These are phyloP conservation scores for Acer yangbiense DNA, from an alignment of 345 rosid species.

Conservation along the genomic window DNA sequence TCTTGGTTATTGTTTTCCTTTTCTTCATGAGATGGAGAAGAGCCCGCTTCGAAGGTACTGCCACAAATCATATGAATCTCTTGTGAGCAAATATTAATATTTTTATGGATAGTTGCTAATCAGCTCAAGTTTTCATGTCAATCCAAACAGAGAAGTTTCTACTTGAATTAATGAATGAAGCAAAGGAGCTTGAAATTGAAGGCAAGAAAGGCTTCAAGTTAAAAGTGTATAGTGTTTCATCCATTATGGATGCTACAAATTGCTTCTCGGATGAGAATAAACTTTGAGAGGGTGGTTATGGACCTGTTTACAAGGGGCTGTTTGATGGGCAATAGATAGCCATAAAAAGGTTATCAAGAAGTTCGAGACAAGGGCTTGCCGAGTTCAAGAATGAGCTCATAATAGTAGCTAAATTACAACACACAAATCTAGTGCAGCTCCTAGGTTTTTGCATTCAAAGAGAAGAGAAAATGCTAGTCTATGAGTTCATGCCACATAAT, in stretches of 20 bases:
- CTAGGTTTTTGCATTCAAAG: slow-evolving; percentile 21
- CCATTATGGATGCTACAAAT: slow-evolving; percentile 17
- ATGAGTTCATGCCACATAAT: not conserved
- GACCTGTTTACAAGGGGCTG: slow-evolving; percentile 13
- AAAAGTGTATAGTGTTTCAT: not conserved
- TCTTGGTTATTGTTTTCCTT: not conserved
- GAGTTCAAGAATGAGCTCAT: slow-evolving; percentile 33
- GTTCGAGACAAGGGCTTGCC: slow-evolving; percentile 25
- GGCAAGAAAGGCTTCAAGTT: slow-evolving; percentile 8
- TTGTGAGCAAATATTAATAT: no score
- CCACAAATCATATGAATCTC: no score
- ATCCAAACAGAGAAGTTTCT: slow-evolving; percentile 5
- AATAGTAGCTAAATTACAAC: slow-evolving; percentile 22
- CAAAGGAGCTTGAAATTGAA: slow-evolving; percentile 9
- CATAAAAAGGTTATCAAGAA: slow-evolving; percentile 2
- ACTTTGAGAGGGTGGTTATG: not conserved
- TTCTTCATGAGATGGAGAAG: slow-evolving; percentile 7
- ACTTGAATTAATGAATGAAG: slow-evolving; percentile 13
- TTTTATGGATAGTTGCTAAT: no score
- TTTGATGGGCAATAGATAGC: no score
- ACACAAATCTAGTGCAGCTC: slow-evolving; percentile 24
- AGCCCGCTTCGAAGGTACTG: not conserved
- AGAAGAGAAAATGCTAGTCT: slow-evolving; percentile 25
- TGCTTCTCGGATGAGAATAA: not conserved
- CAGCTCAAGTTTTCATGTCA: not conserved